Percentiles rank a stretch among this genome's conserved stretches.
phyloP scores from a whole-genome alignment of 345 rosid genomes.

The Melastoma malabathricum region DNA sequence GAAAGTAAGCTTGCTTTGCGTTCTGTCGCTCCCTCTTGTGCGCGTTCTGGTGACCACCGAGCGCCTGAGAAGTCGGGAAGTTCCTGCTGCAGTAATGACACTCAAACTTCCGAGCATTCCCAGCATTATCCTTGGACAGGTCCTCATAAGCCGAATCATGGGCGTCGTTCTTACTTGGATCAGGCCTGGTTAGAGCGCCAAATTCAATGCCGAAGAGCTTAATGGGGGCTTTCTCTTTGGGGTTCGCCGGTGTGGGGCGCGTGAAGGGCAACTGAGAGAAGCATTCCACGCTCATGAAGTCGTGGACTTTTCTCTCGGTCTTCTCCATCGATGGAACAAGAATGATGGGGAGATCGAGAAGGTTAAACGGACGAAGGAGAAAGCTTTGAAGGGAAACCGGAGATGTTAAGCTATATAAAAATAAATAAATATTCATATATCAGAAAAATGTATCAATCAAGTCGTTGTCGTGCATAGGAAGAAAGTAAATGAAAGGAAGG shows the following conservation, averaged over 20 bases:
- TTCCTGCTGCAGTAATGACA: conserved; percentile 92
- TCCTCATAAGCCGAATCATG: not conserved
- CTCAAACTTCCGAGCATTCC: conserved; percentile 52
- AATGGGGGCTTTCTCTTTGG: conserved; percentile 36
- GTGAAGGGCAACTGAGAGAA: conserved; percentile 48
- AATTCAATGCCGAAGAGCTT: conserved; percentile 90
- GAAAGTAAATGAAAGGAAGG: too few relatives aligned
- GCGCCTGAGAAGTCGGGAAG: conserved; percentile 97
- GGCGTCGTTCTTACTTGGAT: not conserved
- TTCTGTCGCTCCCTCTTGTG: conserved; percentile 96
- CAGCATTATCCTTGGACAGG: conserved; percentile 24
- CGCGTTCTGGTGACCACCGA: conserved; percentile 99
- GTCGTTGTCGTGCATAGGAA: too few relatives aligned
- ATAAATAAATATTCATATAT: too few relatives aligned
- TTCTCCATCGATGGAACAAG: conserved; percentile 16
- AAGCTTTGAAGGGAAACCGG: not conserved
- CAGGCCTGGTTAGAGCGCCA: conserved; percentile 8
- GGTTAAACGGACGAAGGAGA: not conserved
- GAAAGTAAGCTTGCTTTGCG: conserved; percentile 73
- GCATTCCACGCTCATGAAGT: conserved; percentile 40
- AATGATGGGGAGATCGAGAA: not conserved
- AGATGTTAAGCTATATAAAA: not conserved
- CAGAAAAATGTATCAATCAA: too few relatives aligned
- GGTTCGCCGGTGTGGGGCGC: conserved; percentile 40
- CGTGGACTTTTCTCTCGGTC: conserved; percentile 26